Evolutionary conservation across 1,284 basidiomycete genomes (phyloP).

Genomic region (Malassezia furfur): DNA sequence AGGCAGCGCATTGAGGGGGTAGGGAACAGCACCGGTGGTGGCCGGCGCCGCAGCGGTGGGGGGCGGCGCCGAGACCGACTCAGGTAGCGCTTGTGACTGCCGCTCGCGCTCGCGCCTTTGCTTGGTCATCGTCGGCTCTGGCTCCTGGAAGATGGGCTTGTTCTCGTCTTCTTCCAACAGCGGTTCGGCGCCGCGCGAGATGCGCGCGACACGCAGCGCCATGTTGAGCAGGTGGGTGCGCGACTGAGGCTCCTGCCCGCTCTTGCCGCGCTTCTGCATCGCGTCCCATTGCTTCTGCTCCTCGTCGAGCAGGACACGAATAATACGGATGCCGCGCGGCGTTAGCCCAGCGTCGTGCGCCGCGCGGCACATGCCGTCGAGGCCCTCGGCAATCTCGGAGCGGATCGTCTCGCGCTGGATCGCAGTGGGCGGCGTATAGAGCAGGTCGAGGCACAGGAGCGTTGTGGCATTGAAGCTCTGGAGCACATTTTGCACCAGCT

Average conservation of each 20-base stretch:
- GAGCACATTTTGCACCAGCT: conserved; percentile 36
- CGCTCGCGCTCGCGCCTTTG: too few species aligned
- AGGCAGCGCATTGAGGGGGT: not conserved
- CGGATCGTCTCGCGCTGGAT: conserved; percentile 30
- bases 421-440: conserved; percentile 26
- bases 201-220: conserved; percentile 4
- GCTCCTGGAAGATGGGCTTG: not conserved
- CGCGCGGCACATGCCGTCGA: conserved; percentile 32
- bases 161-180: not conserved
- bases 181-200: not conserved
- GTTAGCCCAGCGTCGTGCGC: conserved; percentile 22
- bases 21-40: not conserved
- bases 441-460: conserved; percentile 39
- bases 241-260: not conserved
- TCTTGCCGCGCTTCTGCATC: not conserved
- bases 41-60: not conserved
- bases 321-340: conserved; percentile 34
- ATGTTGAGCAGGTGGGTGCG: not conserved
- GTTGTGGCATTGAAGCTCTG: conserved; percentile 39
- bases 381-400: conserved; percentile 36
- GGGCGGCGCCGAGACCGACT: not conserved
- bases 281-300: conserved; percentile 32
- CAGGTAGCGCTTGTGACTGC: too few species aligned
- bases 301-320: conserved; percentile 41
- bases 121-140: too few species aligned